Percentiles rank a stretch among this genome's conserved stretches.
phyloP scores from a whole-genome alignment of 495 filamentous ascomycete genomes.

The Podospora pseudopauciseta region DNA sequence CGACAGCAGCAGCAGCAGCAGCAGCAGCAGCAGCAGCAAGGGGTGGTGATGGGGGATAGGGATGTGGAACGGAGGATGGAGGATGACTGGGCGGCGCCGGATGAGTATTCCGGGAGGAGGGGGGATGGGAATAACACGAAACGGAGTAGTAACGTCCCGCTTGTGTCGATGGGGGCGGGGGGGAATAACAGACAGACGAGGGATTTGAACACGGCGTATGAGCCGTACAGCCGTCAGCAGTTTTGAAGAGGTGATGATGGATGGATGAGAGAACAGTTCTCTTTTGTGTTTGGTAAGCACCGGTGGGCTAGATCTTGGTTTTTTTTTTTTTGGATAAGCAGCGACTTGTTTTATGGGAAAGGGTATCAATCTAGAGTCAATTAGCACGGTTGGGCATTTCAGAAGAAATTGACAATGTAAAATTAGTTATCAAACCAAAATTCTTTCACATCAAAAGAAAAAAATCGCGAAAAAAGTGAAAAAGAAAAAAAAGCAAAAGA shows the following conservation, averaged over 20 bases:
- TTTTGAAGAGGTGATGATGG: neutral
- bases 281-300: no score
- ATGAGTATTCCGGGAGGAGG: conserved; percentile 20
- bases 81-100: conserved; percentile 25
- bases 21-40: neutral
- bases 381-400: no score
- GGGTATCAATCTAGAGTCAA: no score
- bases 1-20: neutral
- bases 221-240: conserved; percentile 12
- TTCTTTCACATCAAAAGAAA: no score
- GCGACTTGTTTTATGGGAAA: no score
- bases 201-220: conserved; percentile 24
- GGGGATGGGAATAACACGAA: neutral
- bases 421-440: no score
- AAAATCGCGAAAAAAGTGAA: neutral
- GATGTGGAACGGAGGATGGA: conserved; percentile 17
- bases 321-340: no score
- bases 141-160: neutral
- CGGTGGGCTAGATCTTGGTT: no score
- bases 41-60: neutral
- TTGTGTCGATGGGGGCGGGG: conserved; percentile 13
- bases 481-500: neutral
- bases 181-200: conserved; percentile 15
- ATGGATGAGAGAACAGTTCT: no score
- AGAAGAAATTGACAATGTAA: no score